These are phyloP conservation scores for Rhodocollybia butyracea DNA, from an alignment of 768 basidiomycete species.

Conservation along the genomic window DNA sequence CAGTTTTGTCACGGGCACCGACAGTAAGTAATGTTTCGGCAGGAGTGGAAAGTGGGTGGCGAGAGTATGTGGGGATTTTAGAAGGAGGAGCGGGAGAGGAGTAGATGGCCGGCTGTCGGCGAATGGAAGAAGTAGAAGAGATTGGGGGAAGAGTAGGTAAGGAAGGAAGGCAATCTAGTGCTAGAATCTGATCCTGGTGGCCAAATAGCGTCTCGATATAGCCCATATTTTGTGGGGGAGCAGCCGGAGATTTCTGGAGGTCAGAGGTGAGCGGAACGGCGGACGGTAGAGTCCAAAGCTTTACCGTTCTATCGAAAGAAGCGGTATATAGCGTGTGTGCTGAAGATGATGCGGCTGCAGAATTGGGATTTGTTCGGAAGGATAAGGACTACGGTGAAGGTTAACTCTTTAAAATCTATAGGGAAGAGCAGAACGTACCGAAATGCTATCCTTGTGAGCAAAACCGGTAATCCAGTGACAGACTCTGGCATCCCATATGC, in stretches of 20 bases:
- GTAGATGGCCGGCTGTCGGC: background rate
- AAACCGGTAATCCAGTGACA: constrained; percentile 79
- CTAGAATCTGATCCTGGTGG: constrained; percentile 85
- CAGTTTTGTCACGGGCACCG: constrained; percentile 88
- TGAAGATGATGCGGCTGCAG: constrained; percentile 18
- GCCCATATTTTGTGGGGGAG: constrained; percentile 70
- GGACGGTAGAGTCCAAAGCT: constrained; percentile 72
- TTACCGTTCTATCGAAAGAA: constrained; percentile 85
- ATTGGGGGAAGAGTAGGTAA: background rate
- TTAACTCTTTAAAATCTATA: background rate
- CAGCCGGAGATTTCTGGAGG: constrained; percentile 84
- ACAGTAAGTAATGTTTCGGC: constrained; percentile 84
- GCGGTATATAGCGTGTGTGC: constrained; percentile 54
- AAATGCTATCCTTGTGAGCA: constrained; percentile 43
- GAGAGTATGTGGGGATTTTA: background rate
- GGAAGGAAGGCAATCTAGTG: constrained; percentile 44
- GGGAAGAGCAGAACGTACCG: constrained; percentile 23
- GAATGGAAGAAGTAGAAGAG: background rate
- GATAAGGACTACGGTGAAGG: constrained; percentile 47
- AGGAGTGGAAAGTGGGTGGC: constrained; percentile 49
- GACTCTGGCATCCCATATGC: constrained; percentile 82
- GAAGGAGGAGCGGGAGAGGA: background rate
- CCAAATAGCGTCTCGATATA: constrained; percentile 97
- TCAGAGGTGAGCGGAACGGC: constrained; percentile 56
- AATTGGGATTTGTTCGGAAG: constrained; percentile 75